These are phyloP conservation scores for Stagonosporopsis vannaccii DNA, from an alignment of 2,329 filamentous ascomycete species.

Conservation along the genomic window DNA sequence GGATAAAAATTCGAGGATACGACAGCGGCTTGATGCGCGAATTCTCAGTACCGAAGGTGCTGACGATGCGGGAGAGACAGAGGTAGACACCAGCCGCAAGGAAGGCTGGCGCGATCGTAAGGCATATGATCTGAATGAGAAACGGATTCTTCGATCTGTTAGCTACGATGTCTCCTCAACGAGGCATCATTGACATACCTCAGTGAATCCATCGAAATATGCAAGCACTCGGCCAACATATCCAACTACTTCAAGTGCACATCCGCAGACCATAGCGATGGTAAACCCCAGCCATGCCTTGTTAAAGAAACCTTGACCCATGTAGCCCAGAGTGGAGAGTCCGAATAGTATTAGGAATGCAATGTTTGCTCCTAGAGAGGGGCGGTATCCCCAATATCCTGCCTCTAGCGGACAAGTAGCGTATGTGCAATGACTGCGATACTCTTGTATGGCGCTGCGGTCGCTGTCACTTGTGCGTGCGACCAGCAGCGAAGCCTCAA, in stretches of 20 bases:
- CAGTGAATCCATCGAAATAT: constrained; percentile 64
- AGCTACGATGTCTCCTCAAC: not conserved
- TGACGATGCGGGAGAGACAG: constrained; percentile 58
- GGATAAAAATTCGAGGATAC: constrained; percentile 61
- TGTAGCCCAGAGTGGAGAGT: constrained; percentile 50
- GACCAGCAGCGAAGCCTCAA: constrained; percentile 5
- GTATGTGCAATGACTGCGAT: constrained; percentile 7
- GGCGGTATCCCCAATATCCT: constrained; percentile 55
- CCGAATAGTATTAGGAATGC: constrained; percentile 55
- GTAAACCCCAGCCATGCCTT: constrained; percentile 53
- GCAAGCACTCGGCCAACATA: constrained; percentile 68
- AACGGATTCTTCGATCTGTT: constrained; percentile 58
- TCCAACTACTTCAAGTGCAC: constrained; percentile 65
- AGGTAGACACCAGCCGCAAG: constrained; percentile 72
- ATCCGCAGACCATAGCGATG: constrained; percentile 63
- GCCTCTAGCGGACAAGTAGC: constrained; percentile 18
- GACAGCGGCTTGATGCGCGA: constrained; percentile 54
- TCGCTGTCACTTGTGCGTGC: constrained; percentile 11
- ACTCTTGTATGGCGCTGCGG: constrained; percentile 5
- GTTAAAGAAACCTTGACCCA: constrained; percentile 48
- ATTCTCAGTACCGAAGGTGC: constrained; percentile 49
- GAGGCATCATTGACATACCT: constrained; percentile 30
- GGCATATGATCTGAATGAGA: constrained; percentile 71
- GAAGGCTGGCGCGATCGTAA: constrained; percentile 63
- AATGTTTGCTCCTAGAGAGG: constrained; percentile 52